These are phyloP conservation scores for Takakia lepidozioides DNA, from an alignment of 225 moss, liverwort and hornwort genomes.

Conservation along the genomic window DNA sequence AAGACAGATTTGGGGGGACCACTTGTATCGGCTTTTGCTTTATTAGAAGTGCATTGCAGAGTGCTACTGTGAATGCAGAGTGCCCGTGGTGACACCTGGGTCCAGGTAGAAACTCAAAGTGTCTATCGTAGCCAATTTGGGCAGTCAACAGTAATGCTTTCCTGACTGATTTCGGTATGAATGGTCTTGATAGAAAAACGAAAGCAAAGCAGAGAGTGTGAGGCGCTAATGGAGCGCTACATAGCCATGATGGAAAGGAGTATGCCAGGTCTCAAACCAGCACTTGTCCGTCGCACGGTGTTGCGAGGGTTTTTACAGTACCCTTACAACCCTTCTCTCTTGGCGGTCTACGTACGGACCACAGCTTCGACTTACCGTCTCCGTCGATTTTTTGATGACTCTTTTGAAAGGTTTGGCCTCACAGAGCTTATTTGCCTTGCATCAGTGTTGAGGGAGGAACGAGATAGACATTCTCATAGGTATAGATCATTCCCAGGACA, in stretches of 20 bases:
- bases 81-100: too few relatives aligned
- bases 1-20: too few relatives aligned
- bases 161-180: conserved; percentile 1
- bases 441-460: too few relatives aligned
- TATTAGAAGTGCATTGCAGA: too few relatives aligned
- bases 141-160: too few relatives aligned
- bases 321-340: conserved; percentile 61
- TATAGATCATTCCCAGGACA: too few relatives aligned
- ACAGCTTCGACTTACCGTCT: conserved; percentile 43
- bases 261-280: conserved; percentile 39
- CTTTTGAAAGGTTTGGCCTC: conserved; percentile 28
- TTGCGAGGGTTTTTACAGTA: conserved; percentile 57
- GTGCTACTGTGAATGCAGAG: too few relatives aligned
- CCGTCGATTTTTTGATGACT: conserved; percentile 82
- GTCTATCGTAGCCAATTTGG: too few relatives aligned
- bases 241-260: conserved; percentile 50
- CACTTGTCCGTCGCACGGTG: conserved; percentile 47
- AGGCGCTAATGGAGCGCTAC: conserved; percentile 69
- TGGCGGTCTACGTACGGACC: conserved; percentile 33
- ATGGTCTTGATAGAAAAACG: conserved; percentile 39
- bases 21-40: too few relatives aligned
- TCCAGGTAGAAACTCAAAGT: too few relatives aligned
- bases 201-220: conserved; percentile 74
- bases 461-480: too few relatives aligned
- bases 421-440: too few relatives aligned